These are phyloP conservation scores for Spirogloea muscicola DNA, from an alignment of 139 green algal genomes.

Conservation along the genomic window DNA sequence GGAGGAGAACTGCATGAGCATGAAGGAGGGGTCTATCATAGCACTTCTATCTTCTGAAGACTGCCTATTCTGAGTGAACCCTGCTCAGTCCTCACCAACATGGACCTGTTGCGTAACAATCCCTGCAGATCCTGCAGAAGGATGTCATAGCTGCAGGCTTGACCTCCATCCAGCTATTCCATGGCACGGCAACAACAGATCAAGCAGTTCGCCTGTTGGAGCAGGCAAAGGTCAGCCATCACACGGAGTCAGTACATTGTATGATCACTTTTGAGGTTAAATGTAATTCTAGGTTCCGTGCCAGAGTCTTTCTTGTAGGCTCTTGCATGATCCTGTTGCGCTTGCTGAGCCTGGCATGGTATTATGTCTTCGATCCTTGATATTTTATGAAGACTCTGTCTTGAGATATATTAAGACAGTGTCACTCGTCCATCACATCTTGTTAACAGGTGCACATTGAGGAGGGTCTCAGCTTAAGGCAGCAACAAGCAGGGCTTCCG, in stretches of 20 bases:
- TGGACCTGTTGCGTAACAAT: background rate
- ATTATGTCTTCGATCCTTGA: too few relatives aligned
- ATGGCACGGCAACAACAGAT: conserved; percentile 1
- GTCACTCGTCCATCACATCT: too few relatives aligned
- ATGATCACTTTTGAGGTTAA: too few relatives aligned
- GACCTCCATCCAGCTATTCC: conserved; percentile 37
- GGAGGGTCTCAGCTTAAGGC: conserved; percentile 3
- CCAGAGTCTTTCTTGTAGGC: too few relatives aligned
- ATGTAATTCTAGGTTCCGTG: too few relatives aligned
- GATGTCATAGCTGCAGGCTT: conserved; percentile 24
- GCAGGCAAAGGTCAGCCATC: conserved; percentile 8
- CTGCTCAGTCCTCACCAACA: too few relatives aligned
- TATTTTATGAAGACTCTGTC: too few relatives aligned
- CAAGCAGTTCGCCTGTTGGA: conserved; percentile 27
- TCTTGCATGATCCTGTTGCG: too few relatives aligned
- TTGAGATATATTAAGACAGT: too few relatives aligned
- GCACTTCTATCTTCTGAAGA: background rate
- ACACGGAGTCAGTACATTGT: too few relatives aligned
- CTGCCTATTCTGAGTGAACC: background rate
- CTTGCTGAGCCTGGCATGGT: too few relatives aligned
- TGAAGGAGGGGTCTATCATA: background rate
- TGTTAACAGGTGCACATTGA: conserved; percentile 37
- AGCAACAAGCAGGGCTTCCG: conserved; percentile 1
- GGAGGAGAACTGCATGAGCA: background rate
- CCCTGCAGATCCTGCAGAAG: conserved; percentile 22